A percentile compares a stretch with the other conserved stretches of the same genome.
These are phyloP conservation scores for Fabrea salina DNA, from an alignment of 169 alveolate species.

Conservation along the genomic window DNA sequence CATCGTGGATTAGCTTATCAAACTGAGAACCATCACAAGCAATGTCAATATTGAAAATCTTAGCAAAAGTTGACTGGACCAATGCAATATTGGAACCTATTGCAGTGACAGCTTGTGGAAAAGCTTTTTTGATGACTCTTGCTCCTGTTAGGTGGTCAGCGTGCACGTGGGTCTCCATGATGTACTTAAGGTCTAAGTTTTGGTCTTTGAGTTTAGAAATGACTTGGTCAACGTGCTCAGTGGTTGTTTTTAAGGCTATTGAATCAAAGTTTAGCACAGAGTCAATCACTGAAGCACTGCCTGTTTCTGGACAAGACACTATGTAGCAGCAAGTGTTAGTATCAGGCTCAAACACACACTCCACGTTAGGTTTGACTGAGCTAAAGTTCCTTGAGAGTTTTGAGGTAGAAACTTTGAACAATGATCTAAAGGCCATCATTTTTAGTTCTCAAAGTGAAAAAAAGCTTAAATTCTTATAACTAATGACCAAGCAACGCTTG, in stretches of 20 bases:
- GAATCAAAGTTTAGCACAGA: conserved; percentile 9
- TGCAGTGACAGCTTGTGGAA: neutral
- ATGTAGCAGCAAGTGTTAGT: neutral
- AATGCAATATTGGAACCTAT: neutral
- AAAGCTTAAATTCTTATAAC: too few species aligned
- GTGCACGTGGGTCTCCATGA: conserved; percentile 6
- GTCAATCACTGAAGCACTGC: neutral
- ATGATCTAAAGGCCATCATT: too few species aligned
- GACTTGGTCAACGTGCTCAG: conserved; percentile 1
- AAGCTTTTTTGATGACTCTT: conserved; percentile 6
- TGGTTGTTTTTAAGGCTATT: neutral
- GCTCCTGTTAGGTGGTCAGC: conserved; percentile 27
- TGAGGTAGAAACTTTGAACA: too few species aligned
- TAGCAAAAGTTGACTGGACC: neutral
- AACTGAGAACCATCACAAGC: conserved; percentile 1
- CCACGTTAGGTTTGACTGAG: conserved; percentile 18
- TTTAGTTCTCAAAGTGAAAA: too few species aligned
- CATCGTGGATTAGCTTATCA: conserved; percentile 8
- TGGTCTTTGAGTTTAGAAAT: neutral
- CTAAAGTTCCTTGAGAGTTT: too few species aligned
- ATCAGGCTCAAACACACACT: neutral
- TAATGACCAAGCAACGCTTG: too few species aligned
- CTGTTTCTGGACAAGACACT: neutral
- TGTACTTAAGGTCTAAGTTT: neutral
- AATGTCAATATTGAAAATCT: neutral